phyloP scores from a whole-genome alignment of 2,329 filamentous ascomycete genomes.

The Clarireedia sp. region DNA sequence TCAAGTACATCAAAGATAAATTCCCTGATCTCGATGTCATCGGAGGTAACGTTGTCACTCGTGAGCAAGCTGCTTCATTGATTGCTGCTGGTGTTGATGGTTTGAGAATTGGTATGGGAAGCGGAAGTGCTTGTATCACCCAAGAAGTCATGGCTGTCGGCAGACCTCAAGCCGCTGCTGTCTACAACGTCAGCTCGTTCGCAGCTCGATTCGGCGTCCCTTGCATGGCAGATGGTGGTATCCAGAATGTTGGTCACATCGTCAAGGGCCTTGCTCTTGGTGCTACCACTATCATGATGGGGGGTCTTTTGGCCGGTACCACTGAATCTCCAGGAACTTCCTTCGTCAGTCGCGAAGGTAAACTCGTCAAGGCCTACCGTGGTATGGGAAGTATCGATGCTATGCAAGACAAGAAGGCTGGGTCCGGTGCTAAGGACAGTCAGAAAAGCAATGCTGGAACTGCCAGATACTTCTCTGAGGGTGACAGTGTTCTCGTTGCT shows the following conservation, averaged over 20 bases:
- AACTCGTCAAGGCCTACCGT: conserved; percentile 98
- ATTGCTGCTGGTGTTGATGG: conserved; percentile 94
- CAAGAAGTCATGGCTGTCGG: conserved; percentile 99
- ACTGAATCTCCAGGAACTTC: conserved; percentile 96
- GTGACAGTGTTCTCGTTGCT: conserved; percentile 86
- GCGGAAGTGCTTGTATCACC: conserved; percentile 95
- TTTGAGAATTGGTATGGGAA: conserved; percentile 97
- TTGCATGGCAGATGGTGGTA: conserved; percentile 94
- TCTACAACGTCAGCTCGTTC: conserved; percentile 83
- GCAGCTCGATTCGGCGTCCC: conserved; percentile 91
- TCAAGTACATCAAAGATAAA: conserved; percentile 87
- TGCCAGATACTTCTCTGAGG: conserved; percentile 96
- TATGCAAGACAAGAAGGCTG: conserved; percentile 99
- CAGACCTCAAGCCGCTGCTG: conserved; percentile 86
- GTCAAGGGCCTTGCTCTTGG: conserved; percentile 96
- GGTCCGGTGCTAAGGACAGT: conserved; percentile 65
- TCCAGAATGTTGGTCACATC: conserved; percentile 98
- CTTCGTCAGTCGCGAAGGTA: conserved; percentile 91
- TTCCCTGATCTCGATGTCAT: conserved; percentile 88
- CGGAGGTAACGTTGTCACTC: conserved; percentile 95
- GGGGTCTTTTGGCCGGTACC: conserved; percentile 90
- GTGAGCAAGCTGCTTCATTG: conserved; percentile 85
- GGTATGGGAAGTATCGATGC: conserved; percentile 98
- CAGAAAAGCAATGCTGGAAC: conserved; percentile 88
- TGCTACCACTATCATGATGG: conserved; percentile 98